Conservation (phyloP, 2,329 filamentous ascomycete species). For the Exserohilum turcica region DNA sequence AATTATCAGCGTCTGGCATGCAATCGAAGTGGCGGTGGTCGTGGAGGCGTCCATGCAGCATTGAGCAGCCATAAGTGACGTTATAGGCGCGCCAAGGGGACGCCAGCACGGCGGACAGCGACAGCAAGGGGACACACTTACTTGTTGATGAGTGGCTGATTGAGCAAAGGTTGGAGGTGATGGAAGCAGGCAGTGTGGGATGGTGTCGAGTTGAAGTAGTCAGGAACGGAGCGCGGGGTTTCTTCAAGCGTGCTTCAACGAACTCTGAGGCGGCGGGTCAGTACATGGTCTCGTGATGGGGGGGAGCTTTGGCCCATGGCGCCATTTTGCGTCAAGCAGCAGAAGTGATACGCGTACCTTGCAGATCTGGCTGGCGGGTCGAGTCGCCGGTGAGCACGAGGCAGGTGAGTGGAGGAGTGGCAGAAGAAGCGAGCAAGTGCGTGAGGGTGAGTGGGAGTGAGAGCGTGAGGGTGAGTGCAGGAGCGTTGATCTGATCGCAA, state of each 20-base stretch:
- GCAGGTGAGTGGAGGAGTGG: constrained; percentile 4
- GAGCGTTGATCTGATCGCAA: constrained; percentile 21
- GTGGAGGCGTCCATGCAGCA: background rate
- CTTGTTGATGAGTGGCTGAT: constrained; percentile 31
- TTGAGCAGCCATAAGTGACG: background rate
- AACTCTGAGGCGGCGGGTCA: constrained; percentile 36
- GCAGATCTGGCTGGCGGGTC: constrained; percentile 21
- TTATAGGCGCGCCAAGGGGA: constrained; percentile 9
- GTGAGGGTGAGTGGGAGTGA: too few species aligned
- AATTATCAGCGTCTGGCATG: background rate
- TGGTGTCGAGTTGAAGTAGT: constrained; percentile 35
- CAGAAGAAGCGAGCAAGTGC: too few species aligned
- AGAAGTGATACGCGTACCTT: constrained; percentile 33
- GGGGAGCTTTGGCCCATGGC: constrained; percentile 37
- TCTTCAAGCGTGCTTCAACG: constrained; percentile 6
- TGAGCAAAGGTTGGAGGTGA: constrained; percentile 7
- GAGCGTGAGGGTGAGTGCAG: too few species aligned
- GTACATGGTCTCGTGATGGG: constrained; percentile 42
- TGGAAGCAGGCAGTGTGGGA: constrained; percentile 20
- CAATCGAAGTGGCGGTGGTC: background rate
- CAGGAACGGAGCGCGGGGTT: constrained; percentile 33
- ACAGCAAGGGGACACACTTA: constrained; percentile 27
- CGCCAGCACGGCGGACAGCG: background rate
- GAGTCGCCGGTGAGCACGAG: constrained; percentile 7
- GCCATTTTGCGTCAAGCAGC: constrained; percentile 25